These are phyloP conservation scores for Nicotiana attenuata DNA, from an alignment of 257 asterid species.

Conservation along the genomic window DNA sequence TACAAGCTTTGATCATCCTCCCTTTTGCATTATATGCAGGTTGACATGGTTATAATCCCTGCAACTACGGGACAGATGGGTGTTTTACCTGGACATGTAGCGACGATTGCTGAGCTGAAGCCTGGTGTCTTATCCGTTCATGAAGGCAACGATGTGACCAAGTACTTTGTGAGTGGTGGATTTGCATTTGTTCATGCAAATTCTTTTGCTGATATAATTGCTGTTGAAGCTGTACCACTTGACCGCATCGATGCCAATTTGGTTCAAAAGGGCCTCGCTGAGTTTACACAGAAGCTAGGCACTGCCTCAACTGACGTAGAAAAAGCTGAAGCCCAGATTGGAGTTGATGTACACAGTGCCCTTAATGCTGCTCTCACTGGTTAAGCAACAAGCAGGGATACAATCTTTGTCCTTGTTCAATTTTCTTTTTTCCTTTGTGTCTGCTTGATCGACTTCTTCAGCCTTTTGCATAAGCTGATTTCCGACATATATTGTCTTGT, in stretches of 20 bases:
- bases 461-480: constrained; percentile 3
- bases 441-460: background rate
- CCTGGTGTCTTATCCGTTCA: constrained; percentile 74
- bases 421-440: background rate
- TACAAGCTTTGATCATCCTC: background rate
- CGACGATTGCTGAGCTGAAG: constrained; percentile 86
- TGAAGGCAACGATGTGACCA: constrained; percentile 62
- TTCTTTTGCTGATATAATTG: constrained; percentile 69
- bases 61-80: constrained; percentile 93
- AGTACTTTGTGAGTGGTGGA: constrained; percentile 71
- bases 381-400: constrained; percentile 15
- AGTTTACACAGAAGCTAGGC: constrained; percentile 66
- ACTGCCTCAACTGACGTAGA: constrained; percentile 72
- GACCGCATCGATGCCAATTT: constrained; percentile 56
- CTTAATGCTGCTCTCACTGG: constrained; percentile 82
- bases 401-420: background rate
- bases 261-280: constrained; percentile 71
- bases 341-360: constrained; percentile 83
- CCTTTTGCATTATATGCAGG: constrained; percentile 37
- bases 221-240: constrained; percentile 67
- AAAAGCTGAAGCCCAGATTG: constrained; percentile 92
- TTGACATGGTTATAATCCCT: constrained; percentile 87
- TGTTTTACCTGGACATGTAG: constrained; percentile 86
- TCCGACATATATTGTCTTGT: background rate
- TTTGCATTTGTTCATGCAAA: constrained; percentile 77